phyloP scores from a whole-genome alignment of 495 filamentous ascomycete genomes.

The Annulohypoxylon nitens region DNA sequence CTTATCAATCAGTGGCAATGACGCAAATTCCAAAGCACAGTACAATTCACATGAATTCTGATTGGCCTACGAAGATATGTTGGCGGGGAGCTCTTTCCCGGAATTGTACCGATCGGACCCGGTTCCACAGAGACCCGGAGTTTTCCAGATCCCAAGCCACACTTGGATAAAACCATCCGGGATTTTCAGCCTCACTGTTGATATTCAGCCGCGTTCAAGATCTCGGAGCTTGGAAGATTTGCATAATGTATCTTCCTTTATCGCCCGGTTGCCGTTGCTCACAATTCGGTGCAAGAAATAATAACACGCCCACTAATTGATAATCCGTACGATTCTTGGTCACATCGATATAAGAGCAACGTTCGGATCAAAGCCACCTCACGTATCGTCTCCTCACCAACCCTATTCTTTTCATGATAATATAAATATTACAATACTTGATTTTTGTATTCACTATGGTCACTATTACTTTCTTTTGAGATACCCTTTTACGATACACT shows the following conservation, averaged over 20 bases:
- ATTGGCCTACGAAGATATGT: neutral
- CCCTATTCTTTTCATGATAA: neutral
- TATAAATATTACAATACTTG: neutral
- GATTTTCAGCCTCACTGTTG: constrained; percentile 3
- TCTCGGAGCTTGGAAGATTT: neutral
- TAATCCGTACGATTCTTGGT: neutral
- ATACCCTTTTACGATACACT: neutral
- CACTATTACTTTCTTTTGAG: neutral
- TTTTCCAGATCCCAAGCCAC: constrained; percentile 15
- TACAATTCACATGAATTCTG: neutral
- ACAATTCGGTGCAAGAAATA: neutral
- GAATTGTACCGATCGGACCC: constrained; percentile 7
- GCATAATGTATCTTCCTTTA: neutral
- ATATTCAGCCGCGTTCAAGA: neutral
- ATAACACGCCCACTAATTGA: neutral
- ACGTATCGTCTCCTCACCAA: neutral
- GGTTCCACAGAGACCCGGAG: neutral
- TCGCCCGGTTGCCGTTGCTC: neutral
- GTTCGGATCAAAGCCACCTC: neutral
- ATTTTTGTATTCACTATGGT: neutral
- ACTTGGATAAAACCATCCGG: neutral
- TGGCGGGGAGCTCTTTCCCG: neutral
- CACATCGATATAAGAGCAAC: neutral
- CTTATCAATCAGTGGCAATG: constrained; percentile 49
- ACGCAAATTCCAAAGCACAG: constrained; percentile 26